phyloP scores from a whole-genome alignment of 2,329 filamentous ascomycete genomes.

The Knufia petricola region DNA sequence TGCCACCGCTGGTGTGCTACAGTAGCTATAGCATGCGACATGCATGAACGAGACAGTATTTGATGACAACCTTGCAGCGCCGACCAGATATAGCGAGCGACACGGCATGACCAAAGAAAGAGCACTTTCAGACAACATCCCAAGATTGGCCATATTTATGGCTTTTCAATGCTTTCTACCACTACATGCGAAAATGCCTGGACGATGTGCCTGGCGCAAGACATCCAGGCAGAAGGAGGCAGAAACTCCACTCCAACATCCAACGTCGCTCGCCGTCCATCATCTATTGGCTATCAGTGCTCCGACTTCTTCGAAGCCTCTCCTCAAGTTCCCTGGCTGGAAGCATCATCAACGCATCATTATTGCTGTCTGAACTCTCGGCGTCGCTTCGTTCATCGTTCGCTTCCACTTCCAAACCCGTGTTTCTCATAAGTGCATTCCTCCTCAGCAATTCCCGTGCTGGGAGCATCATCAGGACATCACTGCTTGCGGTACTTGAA shows the following conservation, averaged over 20 bases:
- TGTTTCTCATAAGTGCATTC: too few species aligned
- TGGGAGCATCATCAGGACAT: too few species aligned
- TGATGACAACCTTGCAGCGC: too few species aligned
- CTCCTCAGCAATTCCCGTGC: too few species aligned
- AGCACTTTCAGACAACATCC: too few species aligned
- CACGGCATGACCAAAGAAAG: too few species aligned
- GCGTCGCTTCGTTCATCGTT: background rate
- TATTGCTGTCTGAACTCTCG: background rate
- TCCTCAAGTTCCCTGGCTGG: background rate
- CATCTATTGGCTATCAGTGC: background rate
- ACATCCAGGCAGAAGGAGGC: background rate
- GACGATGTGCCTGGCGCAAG: background rate
- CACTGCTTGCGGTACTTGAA: too few species aligned
- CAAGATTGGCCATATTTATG: background rate
- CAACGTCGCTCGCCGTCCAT: background rate
- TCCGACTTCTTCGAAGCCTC: background rate
- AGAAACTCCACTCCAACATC: too few species aligned
- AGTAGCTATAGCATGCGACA: too few species aligned
- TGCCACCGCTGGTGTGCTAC: too few species aligned
- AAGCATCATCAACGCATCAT: background rate
- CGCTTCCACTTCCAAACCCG: background rate
- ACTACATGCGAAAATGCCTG: background rate
- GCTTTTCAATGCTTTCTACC: background rate
- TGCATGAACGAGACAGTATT: too few species aligned
- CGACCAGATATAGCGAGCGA: too few species aligned